phyloP scores from a whole-genome alignment of 495 filamentous ascomycete genomes.

The Monascus purpureus region DNA sequence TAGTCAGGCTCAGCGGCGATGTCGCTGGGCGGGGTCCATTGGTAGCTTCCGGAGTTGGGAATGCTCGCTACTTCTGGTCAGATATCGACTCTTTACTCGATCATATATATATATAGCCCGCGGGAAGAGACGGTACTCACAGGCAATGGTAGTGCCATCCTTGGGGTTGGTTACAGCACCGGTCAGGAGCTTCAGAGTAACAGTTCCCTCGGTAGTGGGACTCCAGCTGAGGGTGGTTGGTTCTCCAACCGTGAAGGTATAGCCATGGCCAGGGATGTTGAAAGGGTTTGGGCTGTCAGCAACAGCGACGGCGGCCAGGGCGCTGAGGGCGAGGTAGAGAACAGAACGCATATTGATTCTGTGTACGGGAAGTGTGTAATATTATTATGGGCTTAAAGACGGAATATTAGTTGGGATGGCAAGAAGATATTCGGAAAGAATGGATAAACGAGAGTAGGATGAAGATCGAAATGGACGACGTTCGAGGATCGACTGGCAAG shows the following conservation, averaged over 20 bases:
- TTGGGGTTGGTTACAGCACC: slow-evolving; percentile 30
- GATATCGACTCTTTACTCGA: not conserved
- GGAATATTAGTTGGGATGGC: slow-evolving; percentile 4
- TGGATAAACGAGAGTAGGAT: not conserved
- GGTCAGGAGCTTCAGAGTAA: slow-evolving; percentile 39
- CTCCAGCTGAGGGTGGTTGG: slow-evolving; percentile 41
- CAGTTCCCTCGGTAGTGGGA: slow-evolving; percentile 35
- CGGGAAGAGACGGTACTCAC: slow-evolving; percentile 23
- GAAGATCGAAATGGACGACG: not conserved
- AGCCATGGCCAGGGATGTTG: slow-evolving; percentile 31
- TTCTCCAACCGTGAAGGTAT: slow-evolving; percentile 34
- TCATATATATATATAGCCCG: not conserved
- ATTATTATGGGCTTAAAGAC: too few relatives aligned
- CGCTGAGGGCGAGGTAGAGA: slow-evolving; percentile 22
- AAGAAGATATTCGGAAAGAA: too few relatives aligned
- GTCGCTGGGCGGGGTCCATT: slow-evolving; percentile 34
- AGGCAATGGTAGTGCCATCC: slow-evolving; percentile 33
- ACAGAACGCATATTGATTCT: slow-evolving; percentile 34
- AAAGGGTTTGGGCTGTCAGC: slow-evolving; percentile 37
- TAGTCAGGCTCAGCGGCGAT: slow-evolving; percentile 36
- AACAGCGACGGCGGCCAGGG: slow-evolving; percentile 24
- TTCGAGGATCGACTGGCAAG: slow-evolving; percentile 2
- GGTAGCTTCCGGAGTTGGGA: slow-evolving; percentile 42
- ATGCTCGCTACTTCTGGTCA: slow-evolving; percentile 29
- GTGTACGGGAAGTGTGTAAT: too few relatives aligned